Percentiles rank a stretch among this genome's conserved stretches.
phyloP scores from a whole-genome alignment of 805 yeast species.

The Candida khao-thaluensis region DNA sequence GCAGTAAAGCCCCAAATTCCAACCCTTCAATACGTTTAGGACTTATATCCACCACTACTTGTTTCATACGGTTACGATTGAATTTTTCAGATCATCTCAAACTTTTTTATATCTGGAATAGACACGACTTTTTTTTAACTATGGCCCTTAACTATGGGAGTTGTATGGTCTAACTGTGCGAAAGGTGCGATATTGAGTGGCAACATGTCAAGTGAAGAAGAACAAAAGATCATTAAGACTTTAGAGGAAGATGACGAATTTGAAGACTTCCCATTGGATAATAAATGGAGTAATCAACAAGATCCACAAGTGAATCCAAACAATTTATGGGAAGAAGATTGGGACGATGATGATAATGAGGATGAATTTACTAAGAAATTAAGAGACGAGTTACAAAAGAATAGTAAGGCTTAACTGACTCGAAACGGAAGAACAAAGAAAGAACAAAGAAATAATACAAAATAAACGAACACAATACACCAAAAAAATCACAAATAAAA shows the following conservation, averaged over 20 bases:
- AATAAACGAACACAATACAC: neutral
- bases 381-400: conserved; percentile 46
- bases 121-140: no score
- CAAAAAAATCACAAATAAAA: no score
- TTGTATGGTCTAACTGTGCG: no score
- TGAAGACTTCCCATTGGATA: conserved; percentile 93
- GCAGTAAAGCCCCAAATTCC: conserved; percentile 89
- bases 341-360: conserved; percentile 95
- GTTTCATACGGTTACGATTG: conserved; percentile 35
- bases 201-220: conserved; percentile 15
- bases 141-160: no score
- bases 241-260: conserved; percentile 96
- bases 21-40: conserved; percentile 90
- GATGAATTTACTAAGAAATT: conserved; percentile 81
- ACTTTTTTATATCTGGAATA: no score
- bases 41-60: conserved; percentile 68
- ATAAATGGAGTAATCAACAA: conserved; percentile 64
- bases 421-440: no score
- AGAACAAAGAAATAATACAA: neutral
- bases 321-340: conserved; percentile 91
- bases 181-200: conserved; percentile 1
- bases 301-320: conserved; percentile 51
- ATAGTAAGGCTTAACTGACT: conserved; percentile 20
- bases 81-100: conserved; percentile 5
- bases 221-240: conserved; percentile 55